Evolutionary conservation across 805 yeast species (phyloP), one percentile per base, ranked within the genome.

Genomic region (Starmerella riodocensis): DNA sequence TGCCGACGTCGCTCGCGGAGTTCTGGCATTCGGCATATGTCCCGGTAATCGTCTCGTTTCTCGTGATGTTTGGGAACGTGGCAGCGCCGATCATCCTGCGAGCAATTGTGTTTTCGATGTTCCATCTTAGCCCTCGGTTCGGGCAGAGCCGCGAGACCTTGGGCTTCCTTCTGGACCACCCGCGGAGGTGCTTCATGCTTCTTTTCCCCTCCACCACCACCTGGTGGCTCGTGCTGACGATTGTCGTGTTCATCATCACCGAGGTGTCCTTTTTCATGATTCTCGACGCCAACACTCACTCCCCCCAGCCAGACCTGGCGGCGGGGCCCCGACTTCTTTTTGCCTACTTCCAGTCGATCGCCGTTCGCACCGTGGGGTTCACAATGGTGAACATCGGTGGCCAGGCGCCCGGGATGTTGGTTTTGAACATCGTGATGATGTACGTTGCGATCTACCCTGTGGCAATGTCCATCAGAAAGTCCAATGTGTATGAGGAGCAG

Each of bases 401-500:
- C 30, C 64, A 91, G 32, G 91, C 85, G 53, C 91, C 96, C 0
- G 91, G 94, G 0, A 82, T 88, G 36, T 94, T 85, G 58, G 93
- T 91, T 22, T 76, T 91, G 51, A 91, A 91, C 57, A 70, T 84
- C 76, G 70, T 91, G 44, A 88, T 91, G 97, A 91, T 91, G 98
- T 91, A 91, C 62, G 85, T 91, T 21, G 88, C 97, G 13, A 96
- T 88, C 32, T 67, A 86, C 55, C 99, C 99, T 1, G 65, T 91
- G 51, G 98, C 99, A 24, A 91, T 91, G 48, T 83, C 95, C 28
- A 85, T 91, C 46, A 75, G 99, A 63, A 73, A 96, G 58, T 91
- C 98, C 16, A 91, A 91, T 57, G 99, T 91, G 40, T 91, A 91
- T 62, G 99, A 91, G 57, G 98, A 91, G 54, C 97, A 85, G 56